Evolutionary conservation across 345 rosid species (phyloP), one percentile per base, ranked within the genome.

Genomic region (Camelina laxa): DNA sequence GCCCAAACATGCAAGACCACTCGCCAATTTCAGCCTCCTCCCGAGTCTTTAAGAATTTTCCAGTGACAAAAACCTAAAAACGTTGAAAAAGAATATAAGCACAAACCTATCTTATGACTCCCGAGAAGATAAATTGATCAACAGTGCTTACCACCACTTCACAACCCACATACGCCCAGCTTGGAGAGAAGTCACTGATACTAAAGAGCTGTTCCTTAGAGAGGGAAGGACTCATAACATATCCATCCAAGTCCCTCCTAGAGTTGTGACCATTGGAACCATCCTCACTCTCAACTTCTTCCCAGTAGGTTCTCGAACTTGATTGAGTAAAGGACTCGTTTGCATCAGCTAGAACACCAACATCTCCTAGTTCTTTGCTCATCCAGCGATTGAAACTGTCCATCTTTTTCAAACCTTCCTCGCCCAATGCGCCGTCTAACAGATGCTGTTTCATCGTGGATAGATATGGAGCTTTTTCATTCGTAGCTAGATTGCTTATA

Each of bases 1-100:
- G 97, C 17, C 97, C 99, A 84, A 95, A 92, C 97, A 95, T 92
- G 83, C 97, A 90, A 44, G 96, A 95, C 97, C 96, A 92, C 57
- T 84, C 79, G 63, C 75, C 80, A 9, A 62, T 81, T 80, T 82
- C 80, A 50, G 77, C 82, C 75, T 83, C 96, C 77, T 90, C 82
- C 65, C 48, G 74, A 61, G 73, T 65, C 79, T 81, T 89, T 75
- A 91, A 82, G 87, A 93, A 93, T 74, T 80, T 86, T 79, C 98
- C 93, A 20, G 84, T 82, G 71, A 95, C 74, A 30, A 89, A 79
- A 65, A 95, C 92, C 97, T 94, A 81, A 31, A 42, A 17, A 7
- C 20, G 73, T 22, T 67, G 55, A 68, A 66, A 50, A 58, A 74
- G 41, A 51, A 61, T 75, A 19, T 39, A 13, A 78, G 58, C 39